A percentile compares a stretch with the other conserved stretches of the same genome.
These are phyloP conservation scores for Capniomyces stellatus DNA, from an alignment of 371 early-diverging fungal species.

Conservation along the genomic window DNA sequence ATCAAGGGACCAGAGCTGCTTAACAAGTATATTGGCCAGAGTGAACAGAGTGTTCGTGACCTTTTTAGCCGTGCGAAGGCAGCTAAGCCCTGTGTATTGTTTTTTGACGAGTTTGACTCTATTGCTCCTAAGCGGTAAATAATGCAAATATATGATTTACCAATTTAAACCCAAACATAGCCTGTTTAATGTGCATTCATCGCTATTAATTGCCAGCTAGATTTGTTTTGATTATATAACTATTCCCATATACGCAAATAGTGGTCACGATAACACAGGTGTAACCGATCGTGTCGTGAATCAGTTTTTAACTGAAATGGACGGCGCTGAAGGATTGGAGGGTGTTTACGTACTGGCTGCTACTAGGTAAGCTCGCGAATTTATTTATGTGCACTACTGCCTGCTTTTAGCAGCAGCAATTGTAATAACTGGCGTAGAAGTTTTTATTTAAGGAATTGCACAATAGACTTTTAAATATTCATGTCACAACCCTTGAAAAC, in stretches of 20 bases:
- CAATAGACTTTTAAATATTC: too few relatives aligned
- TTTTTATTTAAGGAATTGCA: too few relatives aligned
- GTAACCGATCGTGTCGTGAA: conserved; percentile 94
- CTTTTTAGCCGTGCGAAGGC: conserved; percentile 94
- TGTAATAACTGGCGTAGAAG: too few relatives aligned
- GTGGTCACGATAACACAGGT: conserved; percentile 53
- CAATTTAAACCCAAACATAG: too few relatives aligned
- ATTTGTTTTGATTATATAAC: too few relatives aligned
- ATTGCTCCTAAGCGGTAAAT: too few relatives aligned
- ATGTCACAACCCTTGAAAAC: too few relatives aligned
- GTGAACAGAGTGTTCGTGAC: conserved; percentile 91
- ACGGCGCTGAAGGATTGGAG: conserved; percentile 87
- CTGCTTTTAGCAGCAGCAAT: too few relatives aligned
- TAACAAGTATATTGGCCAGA: conserved; percentile 99
- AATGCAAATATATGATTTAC: too few relatives aligned
- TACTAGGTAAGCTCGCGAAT: conserved; percentile 88
- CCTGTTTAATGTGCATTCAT: too few relatives aligned
- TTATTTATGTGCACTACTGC: conserved; percentile 97
- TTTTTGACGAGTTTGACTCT: conserved; percentile 99
- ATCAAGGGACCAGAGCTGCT: conserved; percentile 98
- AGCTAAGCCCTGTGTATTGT: conserved; percentile 95
- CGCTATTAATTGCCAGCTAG: too few relatives aligned
- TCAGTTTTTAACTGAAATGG: conserved; percentile 93
- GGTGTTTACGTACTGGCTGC: conserved; percentile 94
- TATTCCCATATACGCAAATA: too few relatives aligned